Evolutionary conservation across 2,329 filamentous ascomycete genomes (phyloP).

Genomic region (Fusarium sulawesiense): DNA sequence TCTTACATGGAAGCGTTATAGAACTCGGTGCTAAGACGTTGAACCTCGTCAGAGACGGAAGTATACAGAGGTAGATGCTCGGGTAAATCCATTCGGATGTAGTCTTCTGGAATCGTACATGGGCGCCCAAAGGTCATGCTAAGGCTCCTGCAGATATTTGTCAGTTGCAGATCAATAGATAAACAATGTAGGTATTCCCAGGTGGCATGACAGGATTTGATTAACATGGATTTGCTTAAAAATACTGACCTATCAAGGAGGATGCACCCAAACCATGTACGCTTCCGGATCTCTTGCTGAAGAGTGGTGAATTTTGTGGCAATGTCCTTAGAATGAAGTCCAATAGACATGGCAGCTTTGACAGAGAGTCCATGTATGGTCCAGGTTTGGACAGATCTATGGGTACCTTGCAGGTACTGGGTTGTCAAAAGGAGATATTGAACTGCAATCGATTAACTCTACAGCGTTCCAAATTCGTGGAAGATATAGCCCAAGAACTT

Average conservation of each 20-base stretch:
- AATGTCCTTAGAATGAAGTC: slow-evolving; percentile 58
- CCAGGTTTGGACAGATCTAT: slow-evolving; percentile 65
- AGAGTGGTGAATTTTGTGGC: slow-evolving; percentile 53
- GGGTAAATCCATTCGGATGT: slow-evolving; percentile 25
- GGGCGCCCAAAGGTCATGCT: slow-evolving; percentile 35
- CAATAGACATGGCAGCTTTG: slow-evolving; percentile 62
- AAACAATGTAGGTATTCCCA: background rate
- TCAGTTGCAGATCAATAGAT: background rate
- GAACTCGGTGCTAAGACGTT: slow-evolving; percentile 20
- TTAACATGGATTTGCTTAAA: background rate
- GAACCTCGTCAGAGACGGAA: background rate
- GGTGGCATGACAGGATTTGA: background rate
- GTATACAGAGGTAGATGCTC: background rate
- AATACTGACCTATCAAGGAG: slow-evolving; percentile 29
- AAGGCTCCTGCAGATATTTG: background rate
- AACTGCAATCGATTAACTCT: slow-evolving; percentile 44
- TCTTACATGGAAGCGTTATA: slow-evolving; percentile 31
- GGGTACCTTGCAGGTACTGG: slow-evolving; percentile 66
- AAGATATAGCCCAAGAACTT: background rate
- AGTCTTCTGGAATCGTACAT: slow-evolving; percentile 30
- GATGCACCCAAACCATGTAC: slow-evolving; percentile 55
- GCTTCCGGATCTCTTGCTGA: slow-evolving; percentile 59
- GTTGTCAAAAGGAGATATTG: slow-evolving; percentile 62
- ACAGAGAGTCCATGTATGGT: slow-evolving; percentile 64
- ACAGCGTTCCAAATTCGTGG: rapidly evolving